These are phyloP conservation scores for Pichia ethanolica DNA, from an alignment of 805 yeast species.

Conservation along the genomic window DNA sequence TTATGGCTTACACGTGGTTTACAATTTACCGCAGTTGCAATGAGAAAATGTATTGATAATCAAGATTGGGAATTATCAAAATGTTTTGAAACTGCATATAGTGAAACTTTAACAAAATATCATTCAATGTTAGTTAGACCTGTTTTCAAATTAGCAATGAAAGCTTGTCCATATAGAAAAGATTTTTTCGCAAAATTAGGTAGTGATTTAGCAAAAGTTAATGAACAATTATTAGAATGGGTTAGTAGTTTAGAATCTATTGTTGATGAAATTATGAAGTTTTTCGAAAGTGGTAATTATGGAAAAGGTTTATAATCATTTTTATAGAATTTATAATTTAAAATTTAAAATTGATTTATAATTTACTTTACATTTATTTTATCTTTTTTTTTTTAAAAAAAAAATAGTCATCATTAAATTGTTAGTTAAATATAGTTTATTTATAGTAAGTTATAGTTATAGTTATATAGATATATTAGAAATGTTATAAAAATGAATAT, in stretches of 20 bases:
- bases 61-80: slow-evolving; percentile 59
- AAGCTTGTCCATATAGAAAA: slow-evolving; percentile 86
- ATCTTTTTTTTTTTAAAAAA: background rate
- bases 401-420: background rate
- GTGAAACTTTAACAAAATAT: slow-evolving; percentile 70
- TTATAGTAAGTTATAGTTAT: background rate
- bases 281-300: slow-evolving; percentile 73
- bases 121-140: slow-evolving; percentile 81
- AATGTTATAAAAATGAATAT: background rate
- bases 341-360: no score
- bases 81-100: slow-evolving; percentile 80
- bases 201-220: slow-evolving; percentile 59
- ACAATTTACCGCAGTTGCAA: slow-evolving; percentile 84
- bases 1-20: slow-evolving; percentile 83
- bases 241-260: slow-evolving; percentile 66
- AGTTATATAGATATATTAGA: background rate
- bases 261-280: slow-evolving; percentile 65
- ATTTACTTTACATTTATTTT: background rate
- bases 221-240: slow-evolving; percentile 63
- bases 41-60: slow-evolving; percentile 67
- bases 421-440: background rate
- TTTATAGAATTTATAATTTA: no score
- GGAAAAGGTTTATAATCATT: slow-evolving; percentile 68
- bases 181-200: slow-evolving; percentile 82
- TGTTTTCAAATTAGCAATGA: slow-evolving; percentile 88